Conservation (phyloP, 805 yeast species). For the Monosporozyma siamensis region DNA sequence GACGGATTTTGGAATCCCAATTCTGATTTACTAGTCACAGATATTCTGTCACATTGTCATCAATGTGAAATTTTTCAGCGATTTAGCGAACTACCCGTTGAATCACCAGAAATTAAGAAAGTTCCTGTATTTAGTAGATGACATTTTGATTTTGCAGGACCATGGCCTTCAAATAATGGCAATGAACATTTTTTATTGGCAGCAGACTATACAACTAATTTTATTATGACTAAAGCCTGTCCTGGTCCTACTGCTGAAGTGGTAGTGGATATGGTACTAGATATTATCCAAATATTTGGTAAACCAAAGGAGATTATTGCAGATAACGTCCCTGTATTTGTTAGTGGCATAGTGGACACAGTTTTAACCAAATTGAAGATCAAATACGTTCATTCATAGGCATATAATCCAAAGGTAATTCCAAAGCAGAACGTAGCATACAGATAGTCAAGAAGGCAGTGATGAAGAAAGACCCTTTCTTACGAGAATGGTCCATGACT, state of each 20-base stretch:
- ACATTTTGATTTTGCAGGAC: slow-evolving; percentile 5
- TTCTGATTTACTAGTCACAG: background rate
- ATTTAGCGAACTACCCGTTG: background rate
- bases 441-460: too few species aligned
- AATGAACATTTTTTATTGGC: background rate
- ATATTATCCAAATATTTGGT: too few species aligned
- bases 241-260: background rate
- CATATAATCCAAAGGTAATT: too few species aligned
- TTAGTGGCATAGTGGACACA: too few species aligned
- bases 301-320: too few species aligned
- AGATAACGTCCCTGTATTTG: too few species aligned
- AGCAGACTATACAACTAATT: slow-evolving; percentile 2
- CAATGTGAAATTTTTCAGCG: slow-evolving; percentile 1
- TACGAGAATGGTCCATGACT: too few species aligned
- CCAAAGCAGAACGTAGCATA: too few species aligned
- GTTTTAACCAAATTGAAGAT: too few species aligned
- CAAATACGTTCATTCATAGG: too few species aligned
- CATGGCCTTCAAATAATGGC: background rate
- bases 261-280: background rate
- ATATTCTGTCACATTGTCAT: background rate
- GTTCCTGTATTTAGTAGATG: background rate
- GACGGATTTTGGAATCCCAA: slow-evolving; percentile 3
- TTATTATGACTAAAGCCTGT: background rate
- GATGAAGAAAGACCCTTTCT: too few species aligned
- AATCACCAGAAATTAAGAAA: background rate